phyloP scores from a whole-genome alignment of 441 rosid species.

The Eutrema salsugineum region DNA sequence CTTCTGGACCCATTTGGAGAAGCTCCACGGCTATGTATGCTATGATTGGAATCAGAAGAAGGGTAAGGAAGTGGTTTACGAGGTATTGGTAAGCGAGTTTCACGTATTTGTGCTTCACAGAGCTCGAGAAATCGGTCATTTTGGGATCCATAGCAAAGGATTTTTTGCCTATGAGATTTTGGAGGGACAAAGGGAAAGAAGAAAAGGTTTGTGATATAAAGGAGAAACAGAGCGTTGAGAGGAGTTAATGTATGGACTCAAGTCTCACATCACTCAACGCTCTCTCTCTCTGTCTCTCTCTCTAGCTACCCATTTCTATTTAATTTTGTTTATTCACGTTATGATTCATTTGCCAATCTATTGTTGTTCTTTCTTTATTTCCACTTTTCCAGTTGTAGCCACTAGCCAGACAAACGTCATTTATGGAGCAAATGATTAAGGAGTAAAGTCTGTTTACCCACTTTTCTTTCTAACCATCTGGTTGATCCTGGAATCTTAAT shows the following conservation, averaged over 20 bases:
- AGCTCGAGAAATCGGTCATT: constrained; percentile 54
- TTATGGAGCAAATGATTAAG: constrained; percentile 19
- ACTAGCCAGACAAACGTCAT: constrained; percentile 10
- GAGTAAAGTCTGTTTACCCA: not conserved
- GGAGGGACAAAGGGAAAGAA: constrained; percentile 8
- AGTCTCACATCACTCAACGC: constrained; percentile 72
- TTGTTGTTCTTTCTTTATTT: not conserved
- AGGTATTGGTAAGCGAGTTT: constrained; percentile 80
- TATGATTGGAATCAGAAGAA: constrained; percentile 57
- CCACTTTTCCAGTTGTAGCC: constrained; percentile 28
- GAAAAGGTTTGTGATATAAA: constrained; percentile 40
- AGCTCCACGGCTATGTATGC: constrained; percentile 37
- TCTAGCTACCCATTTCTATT: not conserved
- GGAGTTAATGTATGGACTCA: constrained; percentile 50
- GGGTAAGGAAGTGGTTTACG: constrained; percentile 67
- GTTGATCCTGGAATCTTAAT: not conserved
- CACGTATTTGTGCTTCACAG: constrained; percentile 74
- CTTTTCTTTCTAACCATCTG: not conserved
- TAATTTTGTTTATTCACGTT: not conserved
- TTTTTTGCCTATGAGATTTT: not conserved
- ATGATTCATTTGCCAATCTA: not conserved
- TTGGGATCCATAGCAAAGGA: constrained; percentile 39
- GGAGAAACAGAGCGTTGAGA: constrained; percentile 44
- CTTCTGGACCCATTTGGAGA: constrained; percentile 57
- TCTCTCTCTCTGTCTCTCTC: constrained; percentile 9